Evolutionary conservation across 2,329 filamentous ascomycete genomes (phyloP), one percentile per base, ranked within the genome.

Genomic region (Fusarium verticillioides): DNA sequence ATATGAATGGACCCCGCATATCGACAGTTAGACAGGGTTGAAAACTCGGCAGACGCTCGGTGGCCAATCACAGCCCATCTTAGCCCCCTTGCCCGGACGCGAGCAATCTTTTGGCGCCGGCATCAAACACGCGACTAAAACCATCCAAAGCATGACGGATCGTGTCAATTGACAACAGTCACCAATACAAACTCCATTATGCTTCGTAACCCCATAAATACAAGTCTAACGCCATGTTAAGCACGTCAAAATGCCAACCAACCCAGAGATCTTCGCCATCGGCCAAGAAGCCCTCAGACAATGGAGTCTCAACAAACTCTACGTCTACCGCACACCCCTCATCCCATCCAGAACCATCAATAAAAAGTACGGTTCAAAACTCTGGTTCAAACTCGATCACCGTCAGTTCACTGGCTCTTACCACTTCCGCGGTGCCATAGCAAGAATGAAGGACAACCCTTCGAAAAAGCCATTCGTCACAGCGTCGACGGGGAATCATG

Each of bases 151-250:
- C 10, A 15, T 10, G 15, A 1, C 26, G 21, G 9, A 34, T 19
- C 1, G 15, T n/a, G 2, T 23, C 26, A 28, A 26, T 37, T 21
- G 7, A 9, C 30, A 2, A 21, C 16, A 9, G 19, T 8, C 19
- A n/a, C 9, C 3, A 10, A 7, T 4, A 4, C 9, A 23, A 23
- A 6, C 5, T n/a, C 2, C 36, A 28, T 5, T 19, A 60, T 63
- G 53, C 9, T 2, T 12, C 8, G 0, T 2, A 7, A 13, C 2
- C 1, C 4, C 6, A 19, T 19, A 30, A 13, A 5, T 1, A 2
- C 6, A 39, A 28, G 5, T 10, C 4, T 7, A 23, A 8, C 9
- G 3, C 5, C 28, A 23, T 18, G 46, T 58, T 43, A 16, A 57
- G 8, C 5, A 8, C 23, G 4, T 9, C 9, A 36, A 0, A 36